A percentile compares a stretch with the other conserved stretches of the same genome.
Evolutionary conservation across 345 rosid species (phyloP).

Genomic region (Rhizophora mangle): DNA sequence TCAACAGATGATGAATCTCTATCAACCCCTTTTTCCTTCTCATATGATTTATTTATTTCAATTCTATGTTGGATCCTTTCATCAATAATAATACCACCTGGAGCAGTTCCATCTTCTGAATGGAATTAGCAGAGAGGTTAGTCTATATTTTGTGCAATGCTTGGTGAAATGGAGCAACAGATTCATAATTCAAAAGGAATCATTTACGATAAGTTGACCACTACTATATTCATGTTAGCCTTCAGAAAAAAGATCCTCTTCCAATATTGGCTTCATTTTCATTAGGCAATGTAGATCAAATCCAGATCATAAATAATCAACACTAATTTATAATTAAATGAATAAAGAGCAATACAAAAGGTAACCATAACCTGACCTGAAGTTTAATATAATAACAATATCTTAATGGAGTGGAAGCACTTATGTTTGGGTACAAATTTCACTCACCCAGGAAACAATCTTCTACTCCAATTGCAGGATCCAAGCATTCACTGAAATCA

Average conservation of each 20-base stretch:
- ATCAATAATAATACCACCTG: conserved; percentile 16
- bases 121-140: conserved; percentile 17
- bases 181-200: neutral
- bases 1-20: conserved; percentile 26
- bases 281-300: too few relatives aligned
- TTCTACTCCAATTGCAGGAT: conserved; percentile 28
- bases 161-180: neutral
- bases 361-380: neutral
- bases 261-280: too few relatives aligned
- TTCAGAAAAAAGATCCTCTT: too few relatives aligned
- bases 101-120: conserved; percentile 33
- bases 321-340: too few relatives aligned
- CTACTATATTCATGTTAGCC: too few relatives aligned
- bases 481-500: conserved; percentile 29
- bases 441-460: conserved; percentile 39
- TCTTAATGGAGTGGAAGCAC: neutral
- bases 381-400: neutral
- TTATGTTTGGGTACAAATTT: neutral
- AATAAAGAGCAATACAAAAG: neutral
- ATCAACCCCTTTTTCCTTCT: conserved; percentile 19
- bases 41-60: conserved; percentile 26
- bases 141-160: conserved; percentile 8
- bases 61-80: conserved; percentile 25
- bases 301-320: too few relatives aligned
- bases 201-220: too few relatives aligned